phyloP scores from a whole-genome alignment of 106 monocot genomes.

The Narthecium ossifragum region DNA sequence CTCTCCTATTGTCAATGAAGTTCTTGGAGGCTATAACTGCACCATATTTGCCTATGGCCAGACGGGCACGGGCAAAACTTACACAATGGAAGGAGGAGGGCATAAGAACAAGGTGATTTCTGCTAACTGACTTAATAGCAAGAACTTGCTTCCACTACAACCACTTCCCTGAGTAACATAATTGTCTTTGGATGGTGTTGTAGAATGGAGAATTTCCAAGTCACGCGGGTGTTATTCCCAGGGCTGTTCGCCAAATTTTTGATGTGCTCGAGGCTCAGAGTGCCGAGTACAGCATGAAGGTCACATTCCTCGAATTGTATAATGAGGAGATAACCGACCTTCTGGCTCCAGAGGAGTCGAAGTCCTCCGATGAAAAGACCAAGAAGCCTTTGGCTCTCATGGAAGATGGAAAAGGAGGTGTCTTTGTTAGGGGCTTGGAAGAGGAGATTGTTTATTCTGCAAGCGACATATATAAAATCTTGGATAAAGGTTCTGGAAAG shows the following conservation, averaged over 20 bases:
- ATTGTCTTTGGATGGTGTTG: neutral
- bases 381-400: slow-evolving; percentile 87
- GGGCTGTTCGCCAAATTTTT: slow-evolving; percentile 50
- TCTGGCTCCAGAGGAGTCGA: slow-evolving; percentile 47
- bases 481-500: slow-evolving; percentile 75
- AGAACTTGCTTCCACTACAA: too few relatives aligned
- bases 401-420: slow-evolving; percentile 96
- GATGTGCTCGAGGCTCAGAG: slow-evolving; percentile 44
- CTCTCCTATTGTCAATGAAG: slow-evolving; percentile 46
- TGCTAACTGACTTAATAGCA: neutral
- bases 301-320: slow-evolving; percentile 65
- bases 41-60: slow-evolving; percentile 75
- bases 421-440: slow-evolving; percentile 80
- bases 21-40: slow-evolving; percentile 64
- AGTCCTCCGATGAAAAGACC: slow-evolving; percentile 57
- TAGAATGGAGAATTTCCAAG: slow-evolving; percentile 52
- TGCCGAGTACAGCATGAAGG: slow-evolving; percentile 68
- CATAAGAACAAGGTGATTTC: slow-evolving; percentile 16
- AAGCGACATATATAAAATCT: slow-evolving; percentile 73
- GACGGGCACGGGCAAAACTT: slow-evolving; percentile 64
- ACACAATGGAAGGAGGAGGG: slow-evolving; percentile 71
- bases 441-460: slow-evolving; percentile 84
- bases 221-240: slow-evolving; percentile 65
- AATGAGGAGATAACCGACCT: slow-evolving; percentile 72
- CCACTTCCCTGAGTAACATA: too few relatives aligned